Conservation (phyloP, 495 filamentous ascomycete species). For the Bathelium albidoporum region DNA sequence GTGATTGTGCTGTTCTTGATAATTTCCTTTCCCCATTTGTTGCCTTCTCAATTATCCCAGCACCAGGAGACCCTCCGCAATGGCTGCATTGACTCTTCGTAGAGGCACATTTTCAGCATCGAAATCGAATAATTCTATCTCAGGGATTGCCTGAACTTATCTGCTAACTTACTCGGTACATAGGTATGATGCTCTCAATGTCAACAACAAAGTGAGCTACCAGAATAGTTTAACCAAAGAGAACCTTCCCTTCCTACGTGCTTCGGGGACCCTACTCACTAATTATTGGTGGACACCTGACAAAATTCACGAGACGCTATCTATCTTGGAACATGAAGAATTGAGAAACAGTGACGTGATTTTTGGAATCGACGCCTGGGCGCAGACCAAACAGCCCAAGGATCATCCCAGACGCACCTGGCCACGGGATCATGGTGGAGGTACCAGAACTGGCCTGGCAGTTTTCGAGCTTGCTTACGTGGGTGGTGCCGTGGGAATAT, state of each 20-base stretch:
- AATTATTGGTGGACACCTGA: slow-evolving; percentile 34
- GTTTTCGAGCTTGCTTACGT: slow-evolving; percentile 22
- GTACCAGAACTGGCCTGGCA: slow-evolving; percentile 26
- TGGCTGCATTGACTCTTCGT: no score
- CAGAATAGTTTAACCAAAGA: slow-evolving; percentile 33
- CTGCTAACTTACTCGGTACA: neutral
- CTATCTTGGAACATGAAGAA: neutral
- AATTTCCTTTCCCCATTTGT: no score
- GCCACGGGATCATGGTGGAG: slow-evolving; percentile 20
- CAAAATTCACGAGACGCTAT: slow-evolving; percentile 13
- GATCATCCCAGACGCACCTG: slow-evolving; percentile 19
- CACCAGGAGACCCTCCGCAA: no score
- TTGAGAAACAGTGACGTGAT: slow-evolving; percentile 21
- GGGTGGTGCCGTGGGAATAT: slow-evolving; percentile 31
- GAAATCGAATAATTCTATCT: neutral
- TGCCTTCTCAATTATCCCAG: no score
- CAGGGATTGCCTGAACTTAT: neutral
- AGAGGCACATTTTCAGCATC: no score
- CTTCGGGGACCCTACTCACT: slow-evolving; percentile 30
- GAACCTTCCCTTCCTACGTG: slow-evolving; percentile 28
- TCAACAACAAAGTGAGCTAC: slow-evolving; percentile 31
- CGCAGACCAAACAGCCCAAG: slow-evolving; percentile 14
- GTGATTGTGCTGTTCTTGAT: neutral
- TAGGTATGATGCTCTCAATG: slow-evolving; percentile 37
- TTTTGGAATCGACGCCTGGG: slow-evolving; percentile 33